Percentiles rank a stretch among this genome's conserved stretches.
phyloP scores from a whole-genome alignment of 1,284 basidiomycete species.

The Hemileccinum hortonii region DNA sequence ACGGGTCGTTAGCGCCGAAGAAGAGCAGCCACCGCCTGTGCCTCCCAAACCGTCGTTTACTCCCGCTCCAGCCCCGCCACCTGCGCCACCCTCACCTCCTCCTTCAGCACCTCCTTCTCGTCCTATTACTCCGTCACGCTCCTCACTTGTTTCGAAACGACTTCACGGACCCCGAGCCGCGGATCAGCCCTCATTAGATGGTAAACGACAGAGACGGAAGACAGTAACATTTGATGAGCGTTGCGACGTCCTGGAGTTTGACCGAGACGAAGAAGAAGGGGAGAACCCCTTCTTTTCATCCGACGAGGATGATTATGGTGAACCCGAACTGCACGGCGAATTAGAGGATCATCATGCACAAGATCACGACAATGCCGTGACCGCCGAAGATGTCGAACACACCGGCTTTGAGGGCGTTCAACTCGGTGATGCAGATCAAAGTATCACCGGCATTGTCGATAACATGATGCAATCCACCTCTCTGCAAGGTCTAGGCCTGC shows the following conservation, averaged over 20 bases:
- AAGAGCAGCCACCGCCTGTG: constrained; percentile 28
- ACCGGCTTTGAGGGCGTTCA: constrained; percentile 18
- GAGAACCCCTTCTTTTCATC: constrained; percentile 43
- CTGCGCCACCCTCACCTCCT: constrained; percentile 29
- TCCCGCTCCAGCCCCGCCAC: background rate
- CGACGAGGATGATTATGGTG: constrained; percentile 37
- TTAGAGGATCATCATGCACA: constrained; percentile 19
- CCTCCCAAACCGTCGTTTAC: constrained; percentile 23
- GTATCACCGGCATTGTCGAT: constrained; percentile 62
- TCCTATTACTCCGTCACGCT: constrained; percentile 59
- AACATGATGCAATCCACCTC: constrained; percentile 49
- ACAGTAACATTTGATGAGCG: constrained; percentile 86
- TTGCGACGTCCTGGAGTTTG: constrained; percentile 88
- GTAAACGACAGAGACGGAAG: constrained; percentile 60
- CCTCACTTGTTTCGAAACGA: constrained; percentile 76
- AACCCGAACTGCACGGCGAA: constrained; percentile 18
- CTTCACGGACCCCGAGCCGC: constrained; percentile 78
- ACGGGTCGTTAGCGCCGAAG: constrained; percentile 19
- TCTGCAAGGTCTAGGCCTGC: constrained; percentile 25
- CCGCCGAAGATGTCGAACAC: constrained; percentile 22
- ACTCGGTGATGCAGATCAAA: constrained; percentile 48
- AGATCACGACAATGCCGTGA: constrained; percentile 14
- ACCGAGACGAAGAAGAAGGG: constrained; percentile 60
- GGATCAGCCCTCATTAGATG: constrained; percentile 43
- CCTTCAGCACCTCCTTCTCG: constrained; percentile 26